A percentile compares a stretch with the other conserved stretches of the same genome.
Conservation (phyloP, 129 eudicot species). For the Helichrysum umbraculigerum region DNA sequence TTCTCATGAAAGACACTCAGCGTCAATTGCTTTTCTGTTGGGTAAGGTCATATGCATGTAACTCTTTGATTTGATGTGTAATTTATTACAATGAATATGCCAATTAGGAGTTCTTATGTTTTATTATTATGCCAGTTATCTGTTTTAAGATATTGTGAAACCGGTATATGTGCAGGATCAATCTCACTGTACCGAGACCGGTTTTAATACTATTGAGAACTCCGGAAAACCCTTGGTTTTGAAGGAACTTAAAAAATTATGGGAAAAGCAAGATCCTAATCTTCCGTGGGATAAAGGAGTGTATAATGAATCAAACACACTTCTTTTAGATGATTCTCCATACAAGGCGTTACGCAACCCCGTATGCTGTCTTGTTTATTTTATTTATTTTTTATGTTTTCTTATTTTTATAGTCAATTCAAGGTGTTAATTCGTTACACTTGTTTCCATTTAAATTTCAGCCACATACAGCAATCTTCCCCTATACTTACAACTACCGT, state of each 20-base stretch:
- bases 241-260: constrained; percentile 75
- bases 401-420: not conserved
- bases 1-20: constrained; percentile 51
- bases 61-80: not conserved
- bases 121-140: constrained; percentile 10
- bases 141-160: constrained; percentile 18
- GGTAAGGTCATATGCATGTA: constrained; percentile 55
- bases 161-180: constrained; percentile 62
- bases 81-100: not conserved
- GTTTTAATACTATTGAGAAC: constrained; percentile 58
- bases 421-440: constrained; percentile 18
- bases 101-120: not conserved
- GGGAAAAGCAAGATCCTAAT: constrained; percentile 62
- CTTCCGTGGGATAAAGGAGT: constrained; percentile 78
- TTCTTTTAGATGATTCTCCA: constrained; percentile 82
- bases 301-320: constrained; percentile 66
- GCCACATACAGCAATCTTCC: constrained; percentile 50
- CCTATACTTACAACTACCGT: constrained; percentile 33
- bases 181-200: constrained; percentile 67
- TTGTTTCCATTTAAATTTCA: constrained; percentile 20
- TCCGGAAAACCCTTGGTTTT: constrained; percentile 59
- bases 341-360: constrained; percentile 78
- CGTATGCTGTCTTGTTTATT: constrained; percentile 35
- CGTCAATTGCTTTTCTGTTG: constrained; percentile 67
- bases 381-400: not conserved